These are phyloP conservation scores for Phaseolus lunatus DNA, from an alignment of 306 rosid genomes.

Conservation along the genomic window DNA sequence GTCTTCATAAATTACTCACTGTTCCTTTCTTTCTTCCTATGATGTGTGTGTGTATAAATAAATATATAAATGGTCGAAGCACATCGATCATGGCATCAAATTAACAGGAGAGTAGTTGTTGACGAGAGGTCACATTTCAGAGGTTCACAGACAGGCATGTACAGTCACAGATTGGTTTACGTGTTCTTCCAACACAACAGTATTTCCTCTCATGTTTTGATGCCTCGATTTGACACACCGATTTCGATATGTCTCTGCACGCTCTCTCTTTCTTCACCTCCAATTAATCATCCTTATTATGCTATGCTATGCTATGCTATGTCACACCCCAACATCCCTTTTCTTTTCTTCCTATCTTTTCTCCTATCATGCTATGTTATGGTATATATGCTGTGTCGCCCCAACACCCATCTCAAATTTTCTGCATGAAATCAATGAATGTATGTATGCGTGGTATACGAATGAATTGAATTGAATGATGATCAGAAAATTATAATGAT, in stretches of 20 bases:
- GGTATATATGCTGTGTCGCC: slow-evolving; percentile 53
- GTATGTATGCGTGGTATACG: not conserved
- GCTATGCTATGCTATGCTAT: slow-evolving; percentile 23
- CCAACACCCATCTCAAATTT: slow-evolving; percentile 23
- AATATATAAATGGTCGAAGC: not conserved
- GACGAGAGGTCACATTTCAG: slow-evolving; percentile 49
- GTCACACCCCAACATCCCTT: slow-evolving; percentile 49
- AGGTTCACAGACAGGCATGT: not conserved
- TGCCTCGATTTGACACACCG: slow-evolving; percentile 67
- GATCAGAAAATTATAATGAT: slow-evolving; percentile 41
- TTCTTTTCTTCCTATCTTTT: not conserved
- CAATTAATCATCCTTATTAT: not conserved
- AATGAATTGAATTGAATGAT: not conserved
- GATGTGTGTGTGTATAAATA: no score
- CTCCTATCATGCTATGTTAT: not conserved
- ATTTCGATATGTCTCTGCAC: slow-evolving; percentile 67
- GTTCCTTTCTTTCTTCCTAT: not conserved
- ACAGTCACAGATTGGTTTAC: slow-evolving; percentile 58
- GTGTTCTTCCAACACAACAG: slow-evolving; percentile 71
- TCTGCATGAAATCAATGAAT: slow-evolving; percentile 54
- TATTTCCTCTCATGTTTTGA: slow-evolving; percentile 53
- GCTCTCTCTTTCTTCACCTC: not conserved
- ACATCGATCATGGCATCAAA: not conserved
- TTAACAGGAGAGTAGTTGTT: slow-evolving; percentile 46
- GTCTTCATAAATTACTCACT: slow-evolving; percentile 10